Conservation (phyloP, 1,284 basidiomycete species). For the Cryptococcus sp. region DNA sequence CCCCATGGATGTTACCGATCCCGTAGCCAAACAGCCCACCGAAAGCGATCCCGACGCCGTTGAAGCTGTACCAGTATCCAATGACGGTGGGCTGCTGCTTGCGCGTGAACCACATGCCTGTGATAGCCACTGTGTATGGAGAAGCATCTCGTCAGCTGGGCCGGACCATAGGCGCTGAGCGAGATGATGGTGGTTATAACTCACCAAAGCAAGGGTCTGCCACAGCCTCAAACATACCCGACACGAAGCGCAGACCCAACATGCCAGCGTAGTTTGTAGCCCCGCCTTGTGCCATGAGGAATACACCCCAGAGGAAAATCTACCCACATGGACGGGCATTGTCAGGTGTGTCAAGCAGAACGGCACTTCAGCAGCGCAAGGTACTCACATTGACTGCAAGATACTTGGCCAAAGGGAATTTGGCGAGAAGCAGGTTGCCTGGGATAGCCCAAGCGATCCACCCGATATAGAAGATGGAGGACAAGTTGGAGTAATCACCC, state of each 20-base stretch:
- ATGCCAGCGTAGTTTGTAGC: constrained; percentile 47
- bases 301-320: constrained; percentile 52
- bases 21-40: constrained; percentile 39
- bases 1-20: constrained; percentile 40
- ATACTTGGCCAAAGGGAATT: constrained; percentile 51
- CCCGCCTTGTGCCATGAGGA: constrained; percentile 52
- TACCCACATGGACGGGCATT: constrained; percentile 3
- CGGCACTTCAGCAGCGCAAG: background rate
- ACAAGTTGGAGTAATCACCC: constrained; percentile 31
- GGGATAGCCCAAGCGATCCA: constrained; percentile 53
- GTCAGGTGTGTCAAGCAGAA: too few relatives aligned
- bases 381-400: constrained; percentile 45
- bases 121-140: constrained; percentile 22
- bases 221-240: constrained; percentile 49
- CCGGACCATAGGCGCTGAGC: background rate
- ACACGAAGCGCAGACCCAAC: constrained; percentile 49
- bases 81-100: constrained; percentile 42
- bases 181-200: background rate
- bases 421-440: constrained; percentile 51
- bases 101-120: constrained; percentile 37
- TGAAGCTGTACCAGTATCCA: constrained; percentile 37
- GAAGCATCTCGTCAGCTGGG: too few relatives aligned
- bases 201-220: constrained; percentile 41
- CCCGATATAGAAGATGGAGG: constrained; percentile 39
- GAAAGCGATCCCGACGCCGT: constrained; percentile 32